Evolutionary conservation across 441 rosid species (phyloP).

Genomic region (Mallotus repandus): DNA sequence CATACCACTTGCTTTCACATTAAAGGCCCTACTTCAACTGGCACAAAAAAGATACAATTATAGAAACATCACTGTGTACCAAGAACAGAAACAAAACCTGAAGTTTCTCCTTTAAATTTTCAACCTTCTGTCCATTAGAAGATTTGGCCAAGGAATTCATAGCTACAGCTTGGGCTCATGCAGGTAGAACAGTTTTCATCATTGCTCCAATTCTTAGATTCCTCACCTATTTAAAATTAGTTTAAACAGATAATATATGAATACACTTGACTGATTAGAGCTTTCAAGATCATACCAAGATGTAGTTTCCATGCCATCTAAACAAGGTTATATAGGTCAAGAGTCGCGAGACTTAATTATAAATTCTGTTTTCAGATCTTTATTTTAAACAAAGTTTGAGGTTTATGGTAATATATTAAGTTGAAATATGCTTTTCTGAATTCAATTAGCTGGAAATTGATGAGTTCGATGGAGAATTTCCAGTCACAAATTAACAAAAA

Average conservation of each 20-base stretch:
- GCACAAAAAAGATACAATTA: not conserved
- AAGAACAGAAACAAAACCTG: constrained; percentile 49
- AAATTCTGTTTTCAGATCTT: no score
- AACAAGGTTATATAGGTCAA: no score
- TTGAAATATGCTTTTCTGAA: no score
- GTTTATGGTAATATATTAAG: no score
- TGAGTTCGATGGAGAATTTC: no score
- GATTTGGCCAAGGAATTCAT: constrained; percentile 46
- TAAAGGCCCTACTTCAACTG: not conserved
- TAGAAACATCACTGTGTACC: not conserved
- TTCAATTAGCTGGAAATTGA: no score
- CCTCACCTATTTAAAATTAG: constrained; percentile 47
- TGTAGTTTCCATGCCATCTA: no score
- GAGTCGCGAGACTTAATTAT: no score
- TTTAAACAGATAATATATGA: constrained; percentile 7
- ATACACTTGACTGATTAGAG: no score
- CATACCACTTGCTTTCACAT: not conserved
- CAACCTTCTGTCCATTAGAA: constrained; percentile 35
- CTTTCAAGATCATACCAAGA: no score
- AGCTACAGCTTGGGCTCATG: constrained; percentile 76
- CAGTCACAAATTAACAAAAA: no score
- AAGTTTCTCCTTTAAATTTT: constrained; percentile 54
- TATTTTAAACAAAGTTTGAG: no score
- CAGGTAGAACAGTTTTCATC: constrained; percentile 88
- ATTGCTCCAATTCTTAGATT: constrained; percentile 90